These are phyloP conservation scores for Myochromella boudieri DNA, from an alignment of 768 basidiomycete genomes.

Conservation along the genomic window DNA sequence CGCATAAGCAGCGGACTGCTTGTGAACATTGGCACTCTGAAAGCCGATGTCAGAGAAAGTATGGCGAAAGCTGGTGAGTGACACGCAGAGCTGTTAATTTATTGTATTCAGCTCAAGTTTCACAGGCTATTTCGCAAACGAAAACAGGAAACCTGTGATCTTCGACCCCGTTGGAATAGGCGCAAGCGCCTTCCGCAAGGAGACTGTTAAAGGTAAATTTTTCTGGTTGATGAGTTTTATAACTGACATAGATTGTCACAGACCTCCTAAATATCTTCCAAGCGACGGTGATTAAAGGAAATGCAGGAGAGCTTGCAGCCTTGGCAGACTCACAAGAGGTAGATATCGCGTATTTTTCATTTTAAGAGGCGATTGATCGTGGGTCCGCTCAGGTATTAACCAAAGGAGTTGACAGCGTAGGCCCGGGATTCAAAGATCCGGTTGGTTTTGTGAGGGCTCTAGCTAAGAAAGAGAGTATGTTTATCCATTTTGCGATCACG, in stretches of 20 bases:
- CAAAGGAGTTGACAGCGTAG: conserved; percentile 86
- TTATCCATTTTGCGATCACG: neutral
- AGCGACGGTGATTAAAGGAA: conserved; percentile 91
- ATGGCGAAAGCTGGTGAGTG: conserved; percentile 73
- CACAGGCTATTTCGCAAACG: conserved; percentile 58
- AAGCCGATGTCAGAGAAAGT: conserved; percentile 54
- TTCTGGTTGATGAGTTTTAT: neutral
- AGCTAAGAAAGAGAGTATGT: conserved; percentile 74
- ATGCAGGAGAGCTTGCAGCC: conserved; percentile 85
- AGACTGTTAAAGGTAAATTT: conserved; percentile 53
- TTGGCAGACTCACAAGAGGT: conserved; percentile 79
- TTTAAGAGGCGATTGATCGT: neutral
- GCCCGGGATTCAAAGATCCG: conserved; percentile 76
- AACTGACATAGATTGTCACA: conserved; percentile 19
- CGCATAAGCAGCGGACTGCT: conserved; percentile 66
- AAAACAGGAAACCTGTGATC: conserved; percentile 69
- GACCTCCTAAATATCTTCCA: conserved; percentile 79
- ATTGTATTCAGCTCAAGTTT: neutral
- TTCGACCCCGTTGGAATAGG: conserved; percentile 94
- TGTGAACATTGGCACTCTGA: conserved; percentile 85
- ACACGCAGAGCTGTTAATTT: neutral
- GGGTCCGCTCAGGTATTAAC: conserved; percentile 52
- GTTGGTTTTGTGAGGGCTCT: conserved; percentile 64
- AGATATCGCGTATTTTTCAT: neutral
- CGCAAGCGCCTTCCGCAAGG: conserved; percentile 71